Conservation (phyloP, 2,329 filamentous ascomycete genomes). For the Alternaria triticimaculans region DNA sequence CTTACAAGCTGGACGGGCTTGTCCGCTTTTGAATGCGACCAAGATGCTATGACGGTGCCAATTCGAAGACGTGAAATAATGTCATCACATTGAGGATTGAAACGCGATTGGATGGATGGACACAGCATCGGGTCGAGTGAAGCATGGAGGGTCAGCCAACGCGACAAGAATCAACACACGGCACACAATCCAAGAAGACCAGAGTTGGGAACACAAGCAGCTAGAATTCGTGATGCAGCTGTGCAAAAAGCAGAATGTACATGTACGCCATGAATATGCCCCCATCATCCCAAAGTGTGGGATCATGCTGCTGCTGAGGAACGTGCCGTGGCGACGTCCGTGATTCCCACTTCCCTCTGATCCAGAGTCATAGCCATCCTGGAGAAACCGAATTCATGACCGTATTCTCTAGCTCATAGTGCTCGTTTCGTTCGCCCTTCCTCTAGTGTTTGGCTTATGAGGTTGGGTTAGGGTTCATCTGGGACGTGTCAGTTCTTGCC, state of each 20-base stretch:
- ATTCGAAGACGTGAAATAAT: neutral
- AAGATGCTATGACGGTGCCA: neutral
- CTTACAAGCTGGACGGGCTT: neutral
- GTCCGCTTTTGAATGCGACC: neutral
- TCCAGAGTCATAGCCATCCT: constrained; percentile 50
- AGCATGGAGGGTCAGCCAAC: neutral
- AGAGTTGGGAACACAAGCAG: constrained; percentile 32
- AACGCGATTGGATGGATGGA: neutral
- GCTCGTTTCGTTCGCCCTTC: constrained; percentile 36
- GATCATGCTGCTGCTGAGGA: constrained; percentile 38
- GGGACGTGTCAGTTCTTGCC: constrained; percentile 16
- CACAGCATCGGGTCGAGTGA: neutral
- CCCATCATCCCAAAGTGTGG: constrained; percentile 47
- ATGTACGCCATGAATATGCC: constrained; percentile 51
- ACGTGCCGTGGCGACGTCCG: constrained; percentile 39
- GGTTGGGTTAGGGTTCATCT: constrained; percentile 90
- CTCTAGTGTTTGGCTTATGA: constrained; percentile 57
- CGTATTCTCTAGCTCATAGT: constrained; percentile 42
- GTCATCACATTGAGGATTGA: neutral
- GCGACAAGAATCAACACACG: neutral
- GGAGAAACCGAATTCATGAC: constrained; percentile 47
- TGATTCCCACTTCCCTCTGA: constrained; percentile 46
- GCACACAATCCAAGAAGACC: neutral
- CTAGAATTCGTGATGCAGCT: constrained; percentile 41
- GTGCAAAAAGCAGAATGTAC: constrained; percentile 46